Evolutionary conservation across 2,329 filamentous ascomycete genomes (phyloP), one percentile per base, ranked within the genome.

Genomic region (Mariannaea sp.): DNA sequence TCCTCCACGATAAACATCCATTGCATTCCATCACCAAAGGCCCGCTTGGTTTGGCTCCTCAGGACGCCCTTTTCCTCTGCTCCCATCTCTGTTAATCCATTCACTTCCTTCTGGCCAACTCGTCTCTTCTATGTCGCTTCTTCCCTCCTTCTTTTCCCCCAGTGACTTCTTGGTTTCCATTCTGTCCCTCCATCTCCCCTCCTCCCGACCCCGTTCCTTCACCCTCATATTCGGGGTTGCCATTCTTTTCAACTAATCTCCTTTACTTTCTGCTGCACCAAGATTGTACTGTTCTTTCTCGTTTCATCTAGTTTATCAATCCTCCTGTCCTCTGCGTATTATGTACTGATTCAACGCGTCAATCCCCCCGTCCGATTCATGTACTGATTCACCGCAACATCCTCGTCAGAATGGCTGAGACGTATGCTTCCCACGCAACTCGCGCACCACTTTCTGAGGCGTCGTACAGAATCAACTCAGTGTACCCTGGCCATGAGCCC

Each of bases 401-500:
- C 45, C 51, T 54, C 61, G 48, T 60, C 43, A 68, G 29, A 57
- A 71, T 71, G 69, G 64, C 73, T 48, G 71, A 74, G 40, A 58
- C 58, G 30, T 62, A 62, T 56, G 64, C 64, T 60, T 61, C 67
- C 54, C 66, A 61, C 47, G 46, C 57, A 55, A 17, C 57, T 48
- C 74, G 75, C 50, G 64, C 70, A 46, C 79, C 79, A 36, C 69
- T 82, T 38, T 72, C 71, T 27, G 79, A 82, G 65, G 76, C 77
- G 17, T 75, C 73, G 20, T 71, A 76, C 56, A 75, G 78, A 58
- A 69, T 77, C 59, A 81, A 80, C 61, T 74, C 75, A 20, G 65
- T 69, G 14, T 68, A 68, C 54, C 62, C 67, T 32, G 48, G 60
- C 42, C 51, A 63, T 40, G 63, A 70, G 24, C 50, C 60, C 16